Evolutionary conservation across 768 basidiomycete species (phyloP).

Genomic region (Leucocoprinus leucothites): DNA sequence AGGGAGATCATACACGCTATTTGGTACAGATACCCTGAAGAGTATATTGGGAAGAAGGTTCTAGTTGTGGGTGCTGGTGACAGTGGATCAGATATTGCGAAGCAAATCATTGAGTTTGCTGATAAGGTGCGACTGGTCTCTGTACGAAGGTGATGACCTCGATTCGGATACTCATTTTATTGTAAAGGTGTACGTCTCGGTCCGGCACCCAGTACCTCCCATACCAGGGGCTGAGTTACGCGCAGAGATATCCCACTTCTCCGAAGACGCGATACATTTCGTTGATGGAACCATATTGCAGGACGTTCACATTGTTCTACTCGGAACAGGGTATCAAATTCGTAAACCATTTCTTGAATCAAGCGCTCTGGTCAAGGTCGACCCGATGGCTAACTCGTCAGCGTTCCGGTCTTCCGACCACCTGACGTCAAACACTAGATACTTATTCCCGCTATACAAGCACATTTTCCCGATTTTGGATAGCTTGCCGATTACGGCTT

Average conservation of each 20-base stretch:
- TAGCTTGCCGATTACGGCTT: conserved; percentile 44
- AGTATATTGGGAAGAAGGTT: conserved; percentile 39
- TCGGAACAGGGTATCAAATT: conserved; percentile 55
- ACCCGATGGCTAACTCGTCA: conserved; percentile 24
- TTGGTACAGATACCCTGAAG: conserved; percentile 47
- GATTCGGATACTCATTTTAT: background rate
- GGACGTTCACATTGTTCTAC: conserved; percentile 44
- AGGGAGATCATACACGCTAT: conserved; percentile 50
- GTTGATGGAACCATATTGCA: conserved; percentile 36
- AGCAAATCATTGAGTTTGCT: conserved; percentile 37
- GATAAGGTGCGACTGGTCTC: conserved; percentile 39
- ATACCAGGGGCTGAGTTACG: conserved; percentile 24
- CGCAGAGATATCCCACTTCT: conserved; percentile 49
- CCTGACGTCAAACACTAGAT: conserved; percentile 20
- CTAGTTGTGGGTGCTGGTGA: conserved; percentile 46
- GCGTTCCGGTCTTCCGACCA: conserved; percentile 16
- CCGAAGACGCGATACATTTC: conserved; percentile 40
- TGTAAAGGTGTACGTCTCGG: conserved; percentile 26
- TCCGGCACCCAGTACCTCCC: conserved; percentile 24
- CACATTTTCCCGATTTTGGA: conserved; percentile 53
- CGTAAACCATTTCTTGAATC: conserved; percentile 44
- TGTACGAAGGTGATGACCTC: background rate
- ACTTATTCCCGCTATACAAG: conserved; percentile 52
- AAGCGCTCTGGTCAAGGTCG: conserved; percentile 26
- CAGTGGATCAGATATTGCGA: conserved; percentile 44